These are phyloP conservation scores for Helotiales sp. DNA, from an alignment of 2,329 filamentous ascomycete genomes.

Conservation along the genomic window DNA sequence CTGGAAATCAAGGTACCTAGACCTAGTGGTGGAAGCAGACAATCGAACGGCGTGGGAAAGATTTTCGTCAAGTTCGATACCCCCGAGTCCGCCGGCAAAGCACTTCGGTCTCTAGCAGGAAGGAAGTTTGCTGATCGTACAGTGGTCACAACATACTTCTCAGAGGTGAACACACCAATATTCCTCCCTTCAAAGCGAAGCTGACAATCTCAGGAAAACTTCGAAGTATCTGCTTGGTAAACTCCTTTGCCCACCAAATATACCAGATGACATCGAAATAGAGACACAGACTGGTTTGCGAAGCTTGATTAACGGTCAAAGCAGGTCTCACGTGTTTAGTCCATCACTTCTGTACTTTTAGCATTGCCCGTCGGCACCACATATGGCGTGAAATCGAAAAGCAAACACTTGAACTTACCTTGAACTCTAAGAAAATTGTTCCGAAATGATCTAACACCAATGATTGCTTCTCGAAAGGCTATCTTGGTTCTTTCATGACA, in stretches of 20 bases:
- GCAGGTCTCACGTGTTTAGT: slow-evolving; percentile 2
- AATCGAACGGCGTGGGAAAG: slow-evolving; percentile 90
- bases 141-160: slow-evolving; percentile 94
- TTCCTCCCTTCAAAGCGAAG: slow-evolving; percentile 1
- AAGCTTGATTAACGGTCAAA: background rate
- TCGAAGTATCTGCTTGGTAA: slow-evolving; percentile 57
- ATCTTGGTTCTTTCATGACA: too few relatives aligned
- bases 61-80: slow-evolving; percentile 94
- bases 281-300: background rate
- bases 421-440: too few relatives aligned
- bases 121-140: slow-evolving; percentile 96
- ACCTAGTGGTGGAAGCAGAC: slow-evolving; percentile 77
- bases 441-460: too few relatives aligned
- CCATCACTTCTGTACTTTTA: slow-evolving; percentile 19
- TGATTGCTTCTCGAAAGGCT: too few relatives aligned
- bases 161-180: slow-evolving; percentile 62
- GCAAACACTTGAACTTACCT: background rate
- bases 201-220: slow-evolving; percentile 72
- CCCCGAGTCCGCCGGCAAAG: slow-evolving; percentile 76
- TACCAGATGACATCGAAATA: background rate
- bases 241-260: background rate
- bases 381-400: slow-evolving; percentile 3
- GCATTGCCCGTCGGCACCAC: slow-evolving; percentile 6
- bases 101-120: slow-evolving; percentile 85
- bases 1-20: slow-evolving; percentile 91